phyloP scores from a whole-genome alignment of 1,284 basidiomycete genomes.

The Microbotryum lychnidis-dioicae region DNA sequence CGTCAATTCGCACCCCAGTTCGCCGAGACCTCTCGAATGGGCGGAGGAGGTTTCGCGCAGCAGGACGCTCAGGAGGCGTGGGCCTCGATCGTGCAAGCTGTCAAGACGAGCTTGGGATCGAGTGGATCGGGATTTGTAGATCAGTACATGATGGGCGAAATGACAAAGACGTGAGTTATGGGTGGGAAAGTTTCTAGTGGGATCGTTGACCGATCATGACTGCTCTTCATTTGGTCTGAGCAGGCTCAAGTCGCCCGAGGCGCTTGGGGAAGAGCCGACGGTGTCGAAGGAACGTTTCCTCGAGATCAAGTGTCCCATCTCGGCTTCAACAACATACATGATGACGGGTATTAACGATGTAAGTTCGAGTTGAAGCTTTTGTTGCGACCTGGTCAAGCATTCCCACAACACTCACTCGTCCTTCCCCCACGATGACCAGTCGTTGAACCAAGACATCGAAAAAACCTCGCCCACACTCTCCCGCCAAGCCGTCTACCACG shows the following conservation, averaged over 20 bases:
- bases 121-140: constrained; percentile 55
- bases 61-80: constrained; percentile 98
- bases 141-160: constrained; percentile 72
- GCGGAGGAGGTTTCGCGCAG: constrained; percentile 60
- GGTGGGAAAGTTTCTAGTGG: background rate
- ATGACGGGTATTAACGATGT: constrained; percentile 76
- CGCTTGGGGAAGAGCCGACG: constrained; percentile 65
- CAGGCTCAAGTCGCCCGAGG: constrained; percentile 68
- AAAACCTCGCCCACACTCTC: constrained; percentile 74
- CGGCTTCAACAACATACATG: constrained; percentile 78
- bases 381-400: background rate
- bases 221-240: constrained; percentile 6
- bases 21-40: constrained; percentile 57
- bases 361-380: constrained; percentile 36
- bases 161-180: constrained; percentile 65
- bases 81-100: constrained; percentile 68
- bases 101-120: constrained; percentile 55
- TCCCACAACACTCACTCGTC: too few species aligned
- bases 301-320: constrained; percentile 92
- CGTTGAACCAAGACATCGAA: constrained; percentile 48
- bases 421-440: background rate
- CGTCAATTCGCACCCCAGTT: constrained; percentile 84
- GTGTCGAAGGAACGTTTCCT: constrained; percentile 63
- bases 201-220: background rate
- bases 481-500: constrained; percentile 74